Evolutionary conservation across 352 stramenopile genomes (phyloP), one percentile per base, ranked within the genome.

Genomic region (Globisporangium okanoganense): DNA sequence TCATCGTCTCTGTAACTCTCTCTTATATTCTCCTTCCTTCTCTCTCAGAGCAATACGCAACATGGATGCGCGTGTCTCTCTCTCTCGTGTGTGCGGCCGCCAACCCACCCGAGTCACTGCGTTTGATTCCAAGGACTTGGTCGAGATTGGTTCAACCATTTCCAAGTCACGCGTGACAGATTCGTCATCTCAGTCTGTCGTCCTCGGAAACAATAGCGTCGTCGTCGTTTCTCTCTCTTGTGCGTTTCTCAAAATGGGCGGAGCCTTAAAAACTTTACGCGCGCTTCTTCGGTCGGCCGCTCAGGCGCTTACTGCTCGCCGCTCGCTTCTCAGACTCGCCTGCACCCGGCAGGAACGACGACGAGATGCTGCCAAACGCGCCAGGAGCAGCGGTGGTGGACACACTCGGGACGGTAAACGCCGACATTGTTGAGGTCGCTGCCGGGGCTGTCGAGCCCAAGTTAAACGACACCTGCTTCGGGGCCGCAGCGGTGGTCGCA

Each of bases 401-500:
- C 16, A 69, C 56, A 10, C 48, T 69, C 25, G 62, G 62, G 7
- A 61, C 33, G 14, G 62, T 38, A 67, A 74, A 72, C n/a, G 59
- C 33, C 27, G 68, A 58, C n/a, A 59, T 51, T 3, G 75, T 71
- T 18, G 66, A 67, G 16, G 33, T 45, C 0, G 71, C 71, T 20
- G 66, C 72, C 16, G 58, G 65, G 2, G 71, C 56, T 24, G 66
- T 56, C 70, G 54, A 43, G 67, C 62, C 62, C 59, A 66, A 75
- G 58, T 60, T 87, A 48, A 91, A 91, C 35, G 73, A 85, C 49
- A 89, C 79, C 18, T 77, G 73, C 76, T 89, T 89, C 8, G 79
- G 72, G 3, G 72, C 66, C 10, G 75, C 63, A 5, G 76, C 53
- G 2, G 60, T 29, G 1, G 59, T 45, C 8, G 48, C 36, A 0